Evolutionary conservation across 345 rosid genomes (phyloP).

Genomic region (Hibiscus mutabilis): DNA sequence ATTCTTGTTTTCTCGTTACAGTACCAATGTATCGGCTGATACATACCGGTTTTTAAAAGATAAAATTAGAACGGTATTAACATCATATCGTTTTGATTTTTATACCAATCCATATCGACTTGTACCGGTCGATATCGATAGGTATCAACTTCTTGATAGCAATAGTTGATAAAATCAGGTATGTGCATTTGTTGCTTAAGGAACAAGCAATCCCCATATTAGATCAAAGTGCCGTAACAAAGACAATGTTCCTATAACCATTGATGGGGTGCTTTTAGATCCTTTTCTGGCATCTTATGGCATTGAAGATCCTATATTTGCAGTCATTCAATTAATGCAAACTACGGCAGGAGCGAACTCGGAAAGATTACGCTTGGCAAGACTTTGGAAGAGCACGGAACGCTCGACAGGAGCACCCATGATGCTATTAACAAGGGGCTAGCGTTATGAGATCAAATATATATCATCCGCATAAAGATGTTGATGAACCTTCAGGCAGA

Average conservation of each 20-base stretch:
- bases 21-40: not conserved
- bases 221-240: not conserved
- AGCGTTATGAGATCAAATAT: not conserved
- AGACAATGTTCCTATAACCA: not conserved
- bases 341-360: conserved; percentile 1
- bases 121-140: not conserved
- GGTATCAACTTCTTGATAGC: not conserved
- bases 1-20: not conserved
- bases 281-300: conserved; percentile 7
- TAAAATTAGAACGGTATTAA: not conserved
- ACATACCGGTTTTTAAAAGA: not conserved
- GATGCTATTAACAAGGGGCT: not conserved
- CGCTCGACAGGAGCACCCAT: not conserved
- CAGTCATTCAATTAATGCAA: conserved; percentile 2
- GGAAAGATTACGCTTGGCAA: not conserved
- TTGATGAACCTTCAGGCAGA: not conserved
- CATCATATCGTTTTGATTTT: not conserved
- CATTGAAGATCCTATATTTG: conserved; percentile 10
- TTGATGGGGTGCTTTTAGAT: conserved; percentile 9
- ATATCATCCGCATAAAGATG: not conserved
- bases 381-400: not conserved
- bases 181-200: not conserved
- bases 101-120: not conserved
- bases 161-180: not conserved
- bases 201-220: conserved; percentile 1